These are phyloP conservation scores for Sesbania bispinosa DNA, from an alignment of 306 rosid genomes.

Conservation along the genomic window DNA sequence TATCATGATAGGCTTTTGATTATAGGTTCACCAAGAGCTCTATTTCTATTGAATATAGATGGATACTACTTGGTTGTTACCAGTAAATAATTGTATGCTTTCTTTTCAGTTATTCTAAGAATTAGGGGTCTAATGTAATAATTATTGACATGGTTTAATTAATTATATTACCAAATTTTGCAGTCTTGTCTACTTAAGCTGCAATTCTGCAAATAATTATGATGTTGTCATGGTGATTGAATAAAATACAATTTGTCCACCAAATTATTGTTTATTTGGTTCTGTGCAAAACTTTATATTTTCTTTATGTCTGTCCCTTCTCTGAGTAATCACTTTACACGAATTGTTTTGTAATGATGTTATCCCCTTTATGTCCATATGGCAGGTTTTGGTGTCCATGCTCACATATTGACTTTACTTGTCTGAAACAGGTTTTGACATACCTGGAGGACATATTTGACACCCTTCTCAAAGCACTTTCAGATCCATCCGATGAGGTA, in stretches of 20 bases:
- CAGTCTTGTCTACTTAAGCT: neutral
- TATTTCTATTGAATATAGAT: neutral
- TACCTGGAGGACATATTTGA: constrained; percentile 74
- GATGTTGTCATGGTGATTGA: neutral
- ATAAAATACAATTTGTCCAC: neutral
- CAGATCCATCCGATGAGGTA: constrained; percentile 91
- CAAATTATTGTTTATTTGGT: neutral
- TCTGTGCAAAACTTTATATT: neutral
- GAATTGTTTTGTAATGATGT: constrained; percentile 4
- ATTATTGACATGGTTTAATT: neutral
- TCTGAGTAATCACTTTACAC: neutral
- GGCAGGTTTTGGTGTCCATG: neutral
- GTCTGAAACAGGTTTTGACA: constrained; percentile 63
- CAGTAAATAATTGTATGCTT: neutral
- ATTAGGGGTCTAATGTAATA: neutral
- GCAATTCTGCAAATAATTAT: neutral
- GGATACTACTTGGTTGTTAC: neutral
- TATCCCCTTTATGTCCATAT: neutral
- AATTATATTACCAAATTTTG: neutral
- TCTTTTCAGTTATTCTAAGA: neutral
- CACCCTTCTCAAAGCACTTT: constrained; percentile 74
- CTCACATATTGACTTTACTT: constrained; percentile 17
- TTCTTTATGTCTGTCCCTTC: neutral
- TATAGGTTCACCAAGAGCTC: neutral
- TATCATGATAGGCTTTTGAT: neutral